Base-by-base conservation (phyloP, 1,284 basidiomycete species). In the Tranzscheliella williamsii region DNA sequence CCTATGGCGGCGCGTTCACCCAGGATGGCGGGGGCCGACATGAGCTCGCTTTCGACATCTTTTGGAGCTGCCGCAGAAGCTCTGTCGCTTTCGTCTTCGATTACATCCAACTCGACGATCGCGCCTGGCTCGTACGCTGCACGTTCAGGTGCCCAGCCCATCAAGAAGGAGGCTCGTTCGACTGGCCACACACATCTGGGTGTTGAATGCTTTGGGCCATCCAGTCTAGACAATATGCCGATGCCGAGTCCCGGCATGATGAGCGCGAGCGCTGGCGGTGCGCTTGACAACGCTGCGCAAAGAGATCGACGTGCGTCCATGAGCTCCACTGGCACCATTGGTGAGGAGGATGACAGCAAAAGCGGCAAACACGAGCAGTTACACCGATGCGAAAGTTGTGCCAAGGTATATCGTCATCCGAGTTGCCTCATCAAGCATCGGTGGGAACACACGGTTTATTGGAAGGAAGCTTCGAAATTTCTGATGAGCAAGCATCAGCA, bases 391-490 rank as follows among this genome's bases (percentile, higher is more conserved):
- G 92, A 95, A 81, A 90, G 85, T 72, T 70, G 62, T 70, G 48
- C 58, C 40, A 75, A 92, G 87, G 87, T 93, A 44, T 95, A 95
- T 79, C 86, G 91, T 38, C 92, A 96, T 76, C 92, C 91, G 4
- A 90, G 88, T 17, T 95, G 92, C 79, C 82, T 96, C 39, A 89
- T 93, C 80, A 96, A 96, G 80, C 92, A 96, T 75, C 87, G 92
- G 29, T 96, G 92, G 92, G 93, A 97, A 78, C 92, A 97, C 74
- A 91, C 89, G 22, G 90, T 90, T 27, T 92, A 96, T 76, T 98
- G 94, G 94, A 89, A 90, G 40, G 91, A 93, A 79, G 90, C 91
- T 0, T 91, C 89, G 67, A 93, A 94, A 79, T 87, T 94, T 72
- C 85, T 93, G 46, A 83, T 96, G 68, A 90, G 87, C 80, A 98